phyloP scores from a whole-genome alignment of 2,329 filamentous ascomycete species.

The Geosmithia putterillii region DNA sequence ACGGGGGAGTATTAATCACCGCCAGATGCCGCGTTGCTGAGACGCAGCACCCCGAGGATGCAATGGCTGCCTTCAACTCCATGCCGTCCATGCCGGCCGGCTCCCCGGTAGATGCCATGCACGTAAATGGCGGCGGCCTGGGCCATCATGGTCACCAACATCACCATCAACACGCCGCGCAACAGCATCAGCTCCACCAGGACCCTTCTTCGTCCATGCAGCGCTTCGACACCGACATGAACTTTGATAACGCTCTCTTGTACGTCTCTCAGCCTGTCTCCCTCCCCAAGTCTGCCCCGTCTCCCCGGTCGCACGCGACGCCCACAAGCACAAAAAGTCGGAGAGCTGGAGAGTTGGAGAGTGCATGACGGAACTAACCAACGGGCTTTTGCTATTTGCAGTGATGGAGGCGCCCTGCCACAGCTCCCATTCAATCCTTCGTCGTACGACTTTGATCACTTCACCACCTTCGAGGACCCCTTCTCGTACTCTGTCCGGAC shows the following conservation, averaged over 20 bases:
- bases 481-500: slow-evolving; percentile 43
- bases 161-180: slow-evolving; percentile 21
- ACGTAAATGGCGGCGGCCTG: slow-evolving; percentile 7
- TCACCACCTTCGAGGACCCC: slow-evolving; percentile 52
- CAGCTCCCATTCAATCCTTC: slow-evolving; percentile 42
- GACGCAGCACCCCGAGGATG: slow-evolving; percentile 25
- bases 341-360: too few relatives aligned
- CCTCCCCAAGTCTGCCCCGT: background rate
- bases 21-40: slow-evolving; percentile 13
- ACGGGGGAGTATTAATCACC: too few relatives aligned
- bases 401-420: slow-evolving; percentile 19
- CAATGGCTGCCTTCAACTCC: slow-evolving; percentile 46
- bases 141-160: slow-evolving; percentile 11
- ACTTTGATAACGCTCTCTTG: slow-evolving; percentile 45
- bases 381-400: slow-evolving; percentile 5
- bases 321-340: too few relatives aligned
- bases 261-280: slow-evolving; percentile 19
- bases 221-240: slow-evolving; percentile 37
- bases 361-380: background rate
- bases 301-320: too few relatives aligned
- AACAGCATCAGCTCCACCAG: slow-evolving; percentile 23
- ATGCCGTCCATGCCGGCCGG: slow-evolving; percentile 31
- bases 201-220: slow-evolving; percentile 25
- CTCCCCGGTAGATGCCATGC: slow-evolving; percentile 32
- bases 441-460: slow-evolving; percentile 47